Conservation (phyloP, 768 basidiomycete species). For the Mycena amicta region DNA sequence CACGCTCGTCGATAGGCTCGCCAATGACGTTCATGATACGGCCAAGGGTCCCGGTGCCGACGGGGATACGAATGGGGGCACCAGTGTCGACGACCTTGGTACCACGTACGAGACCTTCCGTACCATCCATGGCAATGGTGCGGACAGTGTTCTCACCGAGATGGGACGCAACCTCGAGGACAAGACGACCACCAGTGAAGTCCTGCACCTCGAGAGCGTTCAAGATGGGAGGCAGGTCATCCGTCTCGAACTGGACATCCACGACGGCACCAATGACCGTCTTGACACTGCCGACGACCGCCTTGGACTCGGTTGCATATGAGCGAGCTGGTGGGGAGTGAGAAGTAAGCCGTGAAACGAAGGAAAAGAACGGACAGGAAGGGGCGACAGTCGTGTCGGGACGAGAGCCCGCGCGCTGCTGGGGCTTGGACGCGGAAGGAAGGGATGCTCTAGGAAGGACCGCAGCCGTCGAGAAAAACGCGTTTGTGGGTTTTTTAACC, state of each 20-base stretch:
- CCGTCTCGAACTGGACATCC: constrained; percentile 97
- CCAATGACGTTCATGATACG: constrained; percentile 99
- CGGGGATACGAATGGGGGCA: constrained; percentile 94
- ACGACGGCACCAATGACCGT: constrained; percentile 99
- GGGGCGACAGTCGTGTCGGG: constrained; percentile 48
- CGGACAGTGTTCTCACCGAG: constrained; percentile 99
- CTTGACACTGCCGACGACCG: constrained; percentile 79
- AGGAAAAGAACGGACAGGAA: constrained; percentile 55
- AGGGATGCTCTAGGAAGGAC: constrained; percentile 58
- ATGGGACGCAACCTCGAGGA: constrained; percentile 98
- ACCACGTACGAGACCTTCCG: constrained; percentile 99
- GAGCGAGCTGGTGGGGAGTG: constrained; percentile 78
- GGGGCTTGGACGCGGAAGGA: constrained; percentile 36
- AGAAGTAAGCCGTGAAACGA: constrained; percentile 11
- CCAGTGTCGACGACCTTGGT: constrained; percentile 97
- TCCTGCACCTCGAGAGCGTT: constrained; percentile 98
- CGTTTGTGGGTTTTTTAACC: constrained; percentile 72
- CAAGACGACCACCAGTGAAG: constrained; percentile 93
- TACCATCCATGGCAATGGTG: constrained; percentile 99
- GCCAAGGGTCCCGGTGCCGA: constrained; percentile 91
- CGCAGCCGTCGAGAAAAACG: constrained; percentile 79
- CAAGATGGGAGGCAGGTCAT: constrained; percentile 94
- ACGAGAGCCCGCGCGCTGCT: constrained; percentile 48
- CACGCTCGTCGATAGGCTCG: constrained; percentile 99
- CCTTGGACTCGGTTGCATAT: constrained; percentile 90